A percentile compares a stretch with the other conserved stretches of the same genome.
Conservation (phyloP, 2,329 filamentous ascomycete species). For the Eutypa lata region DNA sequence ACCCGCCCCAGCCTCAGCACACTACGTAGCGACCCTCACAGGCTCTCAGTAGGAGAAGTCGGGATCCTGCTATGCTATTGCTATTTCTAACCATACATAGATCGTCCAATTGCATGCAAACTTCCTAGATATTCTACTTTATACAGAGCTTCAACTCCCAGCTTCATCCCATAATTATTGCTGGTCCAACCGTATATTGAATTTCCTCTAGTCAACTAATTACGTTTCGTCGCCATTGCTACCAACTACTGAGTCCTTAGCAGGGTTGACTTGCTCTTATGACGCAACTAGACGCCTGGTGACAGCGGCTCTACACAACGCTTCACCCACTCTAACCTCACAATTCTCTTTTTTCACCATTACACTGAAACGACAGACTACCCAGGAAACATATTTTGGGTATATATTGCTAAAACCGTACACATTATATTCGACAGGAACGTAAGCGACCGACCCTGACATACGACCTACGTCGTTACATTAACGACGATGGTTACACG, state of each 20-base stretch:
- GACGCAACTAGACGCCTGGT: not conserved
- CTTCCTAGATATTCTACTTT: no score
- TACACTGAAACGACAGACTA: not conserved
- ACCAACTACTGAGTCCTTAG: not conserved
- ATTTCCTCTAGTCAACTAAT: no score
- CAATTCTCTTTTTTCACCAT: not conserved
- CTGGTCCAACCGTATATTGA: no score
- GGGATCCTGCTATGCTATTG: no score
- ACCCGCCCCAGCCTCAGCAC: no score
- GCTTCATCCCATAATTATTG: no score
- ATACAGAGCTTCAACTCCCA: no score
- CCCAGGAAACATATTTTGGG: not conserved
- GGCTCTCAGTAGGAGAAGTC: no score
- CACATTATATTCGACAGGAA: not conserved
- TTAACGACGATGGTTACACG: conserved; percentile 37
- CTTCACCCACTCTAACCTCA: not conserved
- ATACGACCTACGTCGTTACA: not conserved
- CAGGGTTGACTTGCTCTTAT: not conserved
- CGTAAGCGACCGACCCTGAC: not conserved
- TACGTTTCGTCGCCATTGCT: no score
- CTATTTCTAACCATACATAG: no score
- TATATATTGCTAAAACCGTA: not conserved
- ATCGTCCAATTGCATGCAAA: no score
- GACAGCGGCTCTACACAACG: not conserved
- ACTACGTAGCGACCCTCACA: no score